phyloP scores from a whole-genome alignment of 2,329 filamentous ascomycete species.

The Alternaria burnsii region DNA sequence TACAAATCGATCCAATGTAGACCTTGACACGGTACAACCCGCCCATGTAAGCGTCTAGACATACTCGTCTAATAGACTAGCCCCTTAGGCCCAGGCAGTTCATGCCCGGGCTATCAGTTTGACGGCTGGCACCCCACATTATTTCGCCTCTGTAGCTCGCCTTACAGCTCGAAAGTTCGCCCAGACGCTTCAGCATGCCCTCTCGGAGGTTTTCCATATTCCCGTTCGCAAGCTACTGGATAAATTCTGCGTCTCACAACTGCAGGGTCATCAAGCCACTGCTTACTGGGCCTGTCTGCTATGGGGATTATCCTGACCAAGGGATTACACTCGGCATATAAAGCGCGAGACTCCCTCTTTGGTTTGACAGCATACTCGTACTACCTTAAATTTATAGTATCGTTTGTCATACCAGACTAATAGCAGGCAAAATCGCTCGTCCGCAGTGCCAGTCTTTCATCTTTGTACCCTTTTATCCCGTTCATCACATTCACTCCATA shows the following conservation, averaged over 20 bases:
- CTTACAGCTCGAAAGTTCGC: slow-evolving; percentile 4
- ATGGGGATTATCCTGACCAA: slow-evolving; percentile 2
- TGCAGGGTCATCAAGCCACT: slow-evolving; percentile 17
- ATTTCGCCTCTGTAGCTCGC: slow-evolving; percentile 1
- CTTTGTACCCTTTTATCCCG: not conserved
- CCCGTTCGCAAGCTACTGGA: slow-evolving; percentile 9
- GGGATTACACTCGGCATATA: slow-evolving; percentile 18
- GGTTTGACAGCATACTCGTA: not conserved
- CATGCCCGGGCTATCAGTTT: not conserved
- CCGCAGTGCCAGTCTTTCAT: not conserved
- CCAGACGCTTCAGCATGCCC: slow-evolving; percentile 6
- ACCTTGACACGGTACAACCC: slow-evolving; percentile 10
- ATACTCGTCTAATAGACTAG: slow-evolving; percentile 8
- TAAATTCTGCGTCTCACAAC: slow-evolving; percentile 11
- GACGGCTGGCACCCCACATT: slow-evolving; percentile 7
- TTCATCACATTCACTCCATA: not conserved
- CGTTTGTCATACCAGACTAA: not conserved
- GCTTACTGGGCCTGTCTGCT: slow-evolving; percentile 6
- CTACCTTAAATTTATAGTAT: not conserved
- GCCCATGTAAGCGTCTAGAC: slow-evolving; percentile 17
- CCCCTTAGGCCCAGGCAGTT: slow-evolving; percentile 1
- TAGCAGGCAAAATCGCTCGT: not conserved
- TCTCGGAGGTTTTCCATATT: not conserved
- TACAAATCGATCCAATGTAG: not conserved
- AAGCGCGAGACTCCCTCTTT: not conserved